Evolutionary conservation across 179 eudicot genomes (phyloP).

Genomic region (Silene vulgaris): DNA sequence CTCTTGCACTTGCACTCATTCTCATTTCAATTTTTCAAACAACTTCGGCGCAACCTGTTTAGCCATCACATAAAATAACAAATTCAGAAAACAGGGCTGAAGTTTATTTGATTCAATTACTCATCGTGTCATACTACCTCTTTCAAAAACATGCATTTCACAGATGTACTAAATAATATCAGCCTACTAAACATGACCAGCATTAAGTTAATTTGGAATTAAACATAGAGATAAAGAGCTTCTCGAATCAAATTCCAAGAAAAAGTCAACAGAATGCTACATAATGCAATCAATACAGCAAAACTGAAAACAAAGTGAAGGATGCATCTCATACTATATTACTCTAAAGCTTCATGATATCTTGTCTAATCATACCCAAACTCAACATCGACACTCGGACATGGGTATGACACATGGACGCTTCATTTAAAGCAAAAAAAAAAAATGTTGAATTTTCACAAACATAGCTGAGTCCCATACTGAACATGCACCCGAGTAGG

Average conservation of each 20-base stretch:
- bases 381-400: background rate
- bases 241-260: background rate
- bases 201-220: conserved; percentile 3
- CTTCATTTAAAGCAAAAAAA: background rate
- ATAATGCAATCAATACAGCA: conserved; percentile 4
- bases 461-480: background rate
- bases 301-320: conserved; percentile 13
- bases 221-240: background rate
- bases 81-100: background rate
- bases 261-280: background rate
- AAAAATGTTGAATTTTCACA: background rate
- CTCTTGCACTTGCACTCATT: conserved; percentile 15
- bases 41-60: conserved; percentile 20
- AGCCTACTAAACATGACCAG: background rate
- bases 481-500: background rate
- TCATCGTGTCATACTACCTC: background rate
- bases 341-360: background rate
- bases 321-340: background rate
- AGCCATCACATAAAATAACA: conserved; percentile 10
- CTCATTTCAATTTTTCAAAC: conserved; percentile 25
- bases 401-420: background rate
- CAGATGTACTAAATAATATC: background rate
- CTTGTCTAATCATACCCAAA: background rate
- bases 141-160: background rate
- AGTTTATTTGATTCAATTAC: background rate